A percentile compares a stretch with the other conserved stretches of the same genome.
These are phyloP conservation scores for Salix purpurea DNA, from an alignment of 345 rosid genomes.

Conservation along the genomic window DNA sequence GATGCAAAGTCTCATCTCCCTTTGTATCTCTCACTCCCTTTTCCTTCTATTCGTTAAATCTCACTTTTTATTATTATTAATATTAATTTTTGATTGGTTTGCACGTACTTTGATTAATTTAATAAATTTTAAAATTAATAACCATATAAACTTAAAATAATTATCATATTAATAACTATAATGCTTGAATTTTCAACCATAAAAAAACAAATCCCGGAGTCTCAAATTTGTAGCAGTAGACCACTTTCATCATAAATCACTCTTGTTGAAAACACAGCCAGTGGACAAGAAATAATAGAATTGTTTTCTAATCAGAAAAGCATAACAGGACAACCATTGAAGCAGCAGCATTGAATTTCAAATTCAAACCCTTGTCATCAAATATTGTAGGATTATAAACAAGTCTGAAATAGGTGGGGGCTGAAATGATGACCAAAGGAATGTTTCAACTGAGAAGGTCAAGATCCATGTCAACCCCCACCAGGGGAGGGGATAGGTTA, in stretches of 20 bases:
- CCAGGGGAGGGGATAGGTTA: conserved; percentile 19
- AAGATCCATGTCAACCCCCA: conserved; percentile 49
- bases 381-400: conserved; percentile 8
- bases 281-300: not conserved
- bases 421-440: conserved; percentile 25
- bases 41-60: not conserved
- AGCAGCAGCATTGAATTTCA: conserved; percentile 3
- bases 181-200: no score
- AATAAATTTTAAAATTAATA: no score
- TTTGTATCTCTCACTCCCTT: no score
- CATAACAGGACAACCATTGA: conserved; percentile 19
- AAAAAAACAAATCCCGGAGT: no score
- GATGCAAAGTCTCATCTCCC: no score
- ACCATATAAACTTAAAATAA: no score
- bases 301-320: not conserved
- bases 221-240: no score
- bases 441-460: conserved; percentile 44
- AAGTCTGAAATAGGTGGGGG: conserved; percentile 15
- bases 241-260: not conserved
- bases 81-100: no score
- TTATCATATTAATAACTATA: no score
- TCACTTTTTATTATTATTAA: not conserved
- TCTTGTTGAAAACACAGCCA: not conserved
- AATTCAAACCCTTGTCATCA: conserved; percentile 20
- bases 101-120: no score